Percentiles rank a stretch among this genome's conserved stretches.
phyloP scores from a whole-genome alignment of 352 stramenopile species.

The Peronospora destructor region DNA sequence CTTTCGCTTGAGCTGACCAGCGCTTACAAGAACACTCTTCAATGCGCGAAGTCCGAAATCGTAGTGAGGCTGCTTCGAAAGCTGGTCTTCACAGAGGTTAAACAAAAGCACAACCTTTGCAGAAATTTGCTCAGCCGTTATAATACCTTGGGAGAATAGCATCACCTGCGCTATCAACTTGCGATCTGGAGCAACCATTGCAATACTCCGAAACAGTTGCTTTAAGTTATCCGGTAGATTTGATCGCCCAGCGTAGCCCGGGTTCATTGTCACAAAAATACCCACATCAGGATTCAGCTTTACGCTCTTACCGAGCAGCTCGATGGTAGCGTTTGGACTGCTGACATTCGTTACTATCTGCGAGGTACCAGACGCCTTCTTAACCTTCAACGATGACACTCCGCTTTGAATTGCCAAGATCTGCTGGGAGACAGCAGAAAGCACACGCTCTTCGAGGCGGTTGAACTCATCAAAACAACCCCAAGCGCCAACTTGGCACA shows the following conservation, averaged over 20 bases:
- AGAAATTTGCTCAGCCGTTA: conserved; percentile 94
- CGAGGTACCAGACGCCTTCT: conserved; percentile 32
- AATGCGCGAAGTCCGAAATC: conserved; percentile 99
- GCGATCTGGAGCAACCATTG: conserved; percentile 99
- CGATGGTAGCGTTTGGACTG: conserved; percentile 64
- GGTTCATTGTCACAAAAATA: conserved; percentile 99
- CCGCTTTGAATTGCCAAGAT: conserved; percentile 99
- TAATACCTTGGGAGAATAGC: conserved; percentile 99
- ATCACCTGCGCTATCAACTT: conserved; percentile 99
- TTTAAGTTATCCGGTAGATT: conserved; percentile 98
- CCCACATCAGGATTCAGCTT: conserved; percentile 95
- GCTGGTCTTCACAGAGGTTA: conserved; percentile 94
- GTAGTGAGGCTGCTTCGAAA: conserved; percentile 99
- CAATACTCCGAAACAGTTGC: conserved; percentile 98
- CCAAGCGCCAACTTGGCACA: conserved; percentile 99
- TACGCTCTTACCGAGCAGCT: conserved; percentile 94
- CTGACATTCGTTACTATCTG: conserved; percentile 17
- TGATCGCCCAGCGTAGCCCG: conserved; percentile 97
- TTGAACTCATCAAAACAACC: conserved; percentile 99
- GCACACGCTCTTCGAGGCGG: conserved; percentile 97
- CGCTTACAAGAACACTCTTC: conserved; percentile 98
- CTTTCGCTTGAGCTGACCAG: conserved; percentile 96
- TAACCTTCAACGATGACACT: conserved; percentile 82
- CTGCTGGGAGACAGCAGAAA: conserved; percentile 99
- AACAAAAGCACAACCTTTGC: conserved; percentile 98